Evolutionary conservation across 768 basidiomycete species (phyloP).

Genomic region (Sarcodon sp.): DNA sequence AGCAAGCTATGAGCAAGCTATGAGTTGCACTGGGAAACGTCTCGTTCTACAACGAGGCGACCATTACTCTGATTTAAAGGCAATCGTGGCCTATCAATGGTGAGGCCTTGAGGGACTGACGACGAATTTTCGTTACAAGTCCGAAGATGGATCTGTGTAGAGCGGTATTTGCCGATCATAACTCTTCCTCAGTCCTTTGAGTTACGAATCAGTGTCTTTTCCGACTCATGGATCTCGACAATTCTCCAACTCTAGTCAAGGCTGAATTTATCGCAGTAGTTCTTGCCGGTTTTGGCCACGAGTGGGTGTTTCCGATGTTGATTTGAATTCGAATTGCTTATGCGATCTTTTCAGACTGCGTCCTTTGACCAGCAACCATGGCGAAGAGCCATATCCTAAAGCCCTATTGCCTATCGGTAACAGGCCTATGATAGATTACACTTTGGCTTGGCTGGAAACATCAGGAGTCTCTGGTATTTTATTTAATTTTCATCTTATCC

Average conservation of each 20-base stretch:
- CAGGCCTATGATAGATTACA: constrained; percentile 75
- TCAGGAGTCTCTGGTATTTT: constrained; percentile 69
- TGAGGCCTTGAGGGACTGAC: no score
- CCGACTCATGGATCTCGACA: constrained; percentile 47
- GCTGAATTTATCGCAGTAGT: constrained; percentile 84
- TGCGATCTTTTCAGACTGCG: constrained; percentile 36
- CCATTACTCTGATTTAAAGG: no score
- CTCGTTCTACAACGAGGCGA: no score
- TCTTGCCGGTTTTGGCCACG: constrained; percentile 86
- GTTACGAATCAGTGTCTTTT: no score
- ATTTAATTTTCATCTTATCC: constrained; percentile 4
- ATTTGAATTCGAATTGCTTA: neutral
- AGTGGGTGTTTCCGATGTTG: constrained; percentile 33
- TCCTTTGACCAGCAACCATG: constrained; percentile 62
- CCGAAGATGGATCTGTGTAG: no score
- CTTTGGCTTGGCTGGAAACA: constrained; percentile 76
- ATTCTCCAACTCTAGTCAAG: constrained; percentile 34
- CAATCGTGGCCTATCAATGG: no score
- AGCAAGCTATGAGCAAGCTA: no score
- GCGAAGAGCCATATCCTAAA: constrained; percentile 77
- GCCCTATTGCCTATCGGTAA: constrained; percentile 83
- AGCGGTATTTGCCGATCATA: no score
- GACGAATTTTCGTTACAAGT: no score
- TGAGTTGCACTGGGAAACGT: no score
- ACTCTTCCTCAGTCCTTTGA: no score